phyloP scores from a whole-genome alignment of 164 flowering plant genomes.

The Stephania yunnanensis region DNA sequence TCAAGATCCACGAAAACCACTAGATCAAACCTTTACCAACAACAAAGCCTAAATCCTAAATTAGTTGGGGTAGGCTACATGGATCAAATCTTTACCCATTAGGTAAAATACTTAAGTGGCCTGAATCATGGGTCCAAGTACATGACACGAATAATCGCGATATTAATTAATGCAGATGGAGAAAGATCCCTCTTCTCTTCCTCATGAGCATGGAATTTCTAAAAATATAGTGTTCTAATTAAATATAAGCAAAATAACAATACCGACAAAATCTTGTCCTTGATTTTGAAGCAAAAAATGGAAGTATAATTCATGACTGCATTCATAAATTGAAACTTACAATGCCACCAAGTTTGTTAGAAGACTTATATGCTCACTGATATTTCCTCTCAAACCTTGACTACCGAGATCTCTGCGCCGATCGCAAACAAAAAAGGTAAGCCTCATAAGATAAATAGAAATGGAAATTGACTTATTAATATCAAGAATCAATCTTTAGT shows the following conservation, averaged over 20 bases:
- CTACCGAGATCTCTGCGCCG: constrained; percentile 76
- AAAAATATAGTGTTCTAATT: too few species aligned
- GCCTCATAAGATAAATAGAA: background rate
- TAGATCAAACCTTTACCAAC: too few species aligned
- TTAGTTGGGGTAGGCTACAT: too few species aligned
- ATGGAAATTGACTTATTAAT: background rate
- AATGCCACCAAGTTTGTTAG: constrained; percentile 80
- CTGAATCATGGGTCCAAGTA: too few species aligned
- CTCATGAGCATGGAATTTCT: background rate
- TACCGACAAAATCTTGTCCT: background rate
- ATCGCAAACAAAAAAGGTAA: background rate
- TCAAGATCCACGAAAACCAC: too few species aligned
- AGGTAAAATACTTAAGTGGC: too few species aligned
- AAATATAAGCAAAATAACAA: background rate
- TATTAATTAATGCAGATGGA: too few species aligned
- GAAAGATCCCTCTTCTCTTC: too few species aligned
- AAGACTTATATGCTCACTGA: constrained; percentile 77
- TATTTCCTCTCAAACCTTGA: constrained; percentile 89
- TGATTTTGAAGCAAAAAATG: background rate
- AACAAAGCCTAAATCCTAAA: too few species aligned
- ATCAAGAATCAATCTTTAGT: background rate
- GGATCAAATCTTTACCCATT: too few species aligned
- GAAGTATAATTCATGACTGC: background rate
- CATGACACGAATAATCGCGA: too few species aligned
- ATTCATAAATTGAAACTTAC: constrained; percentile 65